phyloP scores from a whole-genome alignment of 169 alveolate genomes.

The Eimeria necatrix region DNA sequence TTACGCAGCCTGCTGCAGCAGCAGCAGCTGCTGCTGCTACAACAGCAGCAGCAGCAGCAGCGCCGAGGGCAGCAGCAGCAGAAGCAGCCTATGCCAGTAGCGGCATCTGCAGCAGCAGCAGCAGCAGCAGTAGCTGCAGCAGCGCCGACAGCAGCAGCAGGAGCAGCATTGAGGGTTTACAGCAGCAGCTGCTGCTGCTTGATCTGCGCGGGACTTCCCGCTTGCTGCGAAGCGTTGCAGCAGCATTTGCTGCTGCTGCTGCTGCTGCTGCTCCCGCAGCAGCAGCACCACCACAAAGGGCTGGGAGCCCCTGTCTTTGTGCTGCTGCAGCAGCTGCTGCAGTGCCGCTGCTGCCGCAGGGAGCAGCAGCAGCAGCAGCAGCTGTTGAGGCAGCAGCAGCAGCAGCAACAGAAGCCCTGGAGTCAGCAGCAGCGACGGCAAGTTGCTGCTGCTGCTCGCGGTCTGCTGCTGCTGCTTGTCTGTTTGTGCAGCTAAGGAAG shows the following conservation, averaged over 20 bases:
- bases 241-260: conserved; percentile 18
- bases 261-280: conserved; percentile 21
- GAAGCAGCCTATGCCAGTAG: not conserved
- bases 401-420: not conserved
- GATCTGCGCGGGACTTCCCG: conserved; percentile 1
- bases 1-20: no score
- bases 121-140: conserved; percentile 38
- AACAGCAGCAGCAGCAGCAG: not conserved
- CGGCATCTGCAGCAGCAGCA: conserved; percentile 44
- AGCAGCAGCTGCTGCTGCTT: not conserved
- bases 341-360: not conserved
- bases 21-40: no score
- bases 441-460: not conserved
- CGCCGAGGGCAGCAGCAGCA: not conserved
- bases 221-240: not conserved
- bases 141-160: not conserved
- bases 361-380: conserved; percentile 9
- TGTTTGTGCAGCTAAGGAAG: not conserved
- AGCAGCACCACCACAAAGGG: not conserved
- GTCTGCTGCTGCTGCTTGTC: conserved; percentile 33
- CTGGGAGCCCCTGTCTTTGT: not conserved
- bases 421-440: not conserved
- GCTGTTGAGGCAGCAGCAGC: conserved; percentile 9
- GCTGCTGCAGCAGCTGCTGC: conserved; percentile 48
- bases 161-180: not conserved